A percentile compares a stretch with the other conserved stretches of the same genome.
phyloP scores from a whole-genome alignment of 495 filamentous ascomycete genomes.

The Wilcoxina mikolae region DNA sequence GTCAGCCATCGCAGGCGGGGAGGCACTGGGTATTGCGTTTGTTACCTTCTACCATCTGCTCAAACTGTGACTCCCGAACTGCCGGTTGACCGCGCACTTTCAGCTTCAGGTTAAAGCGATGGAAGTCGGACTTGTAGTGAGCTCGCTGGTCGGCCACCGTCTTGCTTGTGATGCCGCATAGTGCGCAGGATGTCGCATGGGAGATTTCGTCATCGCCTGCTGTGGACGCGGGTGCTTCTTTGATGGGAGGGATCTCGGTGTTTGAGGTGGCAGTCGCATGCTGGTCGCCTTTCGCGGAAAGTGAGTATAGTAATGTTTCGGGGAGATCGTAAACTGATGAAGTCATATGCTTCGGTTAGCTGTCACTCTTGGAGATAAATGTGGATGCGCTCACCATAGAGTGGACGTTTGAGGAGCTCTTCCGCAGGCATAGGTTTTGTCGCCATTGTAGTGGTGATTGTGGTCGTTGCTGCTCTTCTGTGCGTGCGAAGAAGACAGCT shows the following conservation, averaged over 20 bases:
- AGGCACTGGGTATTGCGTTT: not conserved
- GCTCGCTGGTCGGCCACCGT: constrained; percentile 67
- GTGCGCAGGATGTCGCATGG: constrained; percentile 60
- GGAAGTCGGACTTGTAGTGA: constrained; percentile 82
- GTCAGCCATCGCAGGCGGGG: constrained; percentile 38
- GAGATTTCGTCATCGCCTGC: constrained; percentile 26
- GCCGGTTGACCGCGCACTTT: constrained; percentile 54
- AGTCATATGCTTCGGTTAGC: constrained; percentile 14
- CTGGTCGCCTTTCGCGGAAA: constrained; percentile 43
- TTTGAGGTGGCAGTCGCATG: constrained; percentile 11
- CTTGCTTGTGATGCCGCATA: constrained; percentile 57
- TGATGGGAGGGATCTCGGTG: constrained; percentile 24
- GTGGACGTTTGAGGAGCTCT: constrained; percentile 41
- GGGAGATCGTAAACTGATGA: constrained; percentile 72
- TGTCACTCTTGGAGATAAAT: not conserved
- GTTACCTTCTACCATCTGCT: constrained; percentile 54
- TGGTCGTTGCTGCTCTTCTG: too few relatives aligned
- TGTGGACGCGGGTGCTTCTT: constrained; percentile 30
- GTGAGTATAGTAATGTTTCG: constrained; percentile 52
- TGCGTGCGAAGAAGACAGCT: too few relatives aligned
- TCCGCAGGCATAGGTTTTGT: not conserved
- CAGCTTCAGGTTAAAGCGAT: constrained; percentile 87
- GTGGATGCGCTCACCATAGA: constrained; percentile 46
- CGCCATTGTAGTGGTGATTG: too few relatives aligned
- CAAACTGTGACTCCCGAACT: constrained; percentile 66